A percentile compares a stretch with the other conserved stretches of the same genome.
Evolutionary conservation across 768 basidiomycete species (phyloP).

Genomic region (Tricholoma terreum): DNA sequence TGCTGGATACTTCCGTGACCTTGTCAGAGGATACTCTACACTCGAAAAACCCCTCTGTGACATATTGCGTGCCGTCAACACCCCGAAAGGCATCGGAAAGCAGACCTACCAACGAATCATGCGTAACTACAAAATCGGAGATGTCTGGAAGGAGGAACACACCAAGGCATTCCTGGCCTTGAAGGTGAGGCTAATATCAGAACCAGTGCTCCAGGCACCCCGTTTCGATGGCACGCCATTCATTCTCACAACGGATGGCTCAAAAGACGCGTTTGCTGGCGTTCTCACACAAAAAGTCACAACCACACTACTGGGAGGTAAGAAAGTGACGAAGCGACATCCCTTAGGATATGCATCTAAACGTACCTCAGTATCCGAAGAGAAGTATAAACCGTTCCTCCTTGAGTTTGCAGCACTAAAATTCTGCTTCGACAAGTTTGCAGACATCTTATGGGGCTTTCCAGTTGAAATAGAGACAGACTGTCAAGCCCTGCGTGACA

Average conservation of each 20-base stretch:
- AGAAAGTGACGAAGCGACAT: constrained; percentile 12
- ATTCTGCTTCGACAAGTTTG: too few relatives aligned
- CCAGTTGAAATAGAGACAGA: too few relatives aligned
- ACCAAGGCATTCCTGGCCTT: constrained; percentile 24
- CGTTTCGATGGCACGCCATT: constrained; percentile 30
- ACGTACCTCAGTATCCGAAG: constrained; percentile 26
- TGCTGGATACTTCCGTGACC: constrained; percentile 27
- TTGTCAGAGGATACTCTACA: constrained; percentile 30
- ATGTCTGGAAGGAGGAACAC: constrained; percentile 19
- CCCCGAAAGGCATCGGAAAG: constrained; percentile 16
- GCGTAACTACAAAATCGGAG: background rate
- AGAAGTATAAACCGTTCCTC: constrained; percentile 26
- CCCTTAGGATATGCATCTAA: constrained; percentile 29
- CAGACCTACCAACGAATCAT: constrained; percentile 16
- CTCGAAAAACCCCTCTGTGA: constrained; percentile 19
- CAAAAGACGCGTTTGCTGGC: constrained; percentile 32
- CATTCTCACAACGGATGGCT: constrained; percentile 36
- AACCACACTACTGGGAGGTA: constrained; percentile 16
- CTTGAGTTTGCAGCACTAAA: too few relatives aligned
- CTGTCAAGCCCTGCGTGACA: too few relatives aligned
- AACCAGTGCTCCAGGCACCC: constrained; percentile 23
- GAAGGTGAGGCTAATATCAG: constrained; percentile 21
- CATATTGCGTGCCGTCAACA: constrained; percentile 16
- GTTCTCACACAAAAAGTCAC: constrained; percentile 25
- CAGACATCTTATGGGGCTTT: too few relatives aligned